Percentiles rank a stretch among this genome's conserved stretches.
Evolutionary conservation across 2,329 filamentous ascomycete species (phyloP).

Genomic region (Aureobasidium sp.): DNA sequence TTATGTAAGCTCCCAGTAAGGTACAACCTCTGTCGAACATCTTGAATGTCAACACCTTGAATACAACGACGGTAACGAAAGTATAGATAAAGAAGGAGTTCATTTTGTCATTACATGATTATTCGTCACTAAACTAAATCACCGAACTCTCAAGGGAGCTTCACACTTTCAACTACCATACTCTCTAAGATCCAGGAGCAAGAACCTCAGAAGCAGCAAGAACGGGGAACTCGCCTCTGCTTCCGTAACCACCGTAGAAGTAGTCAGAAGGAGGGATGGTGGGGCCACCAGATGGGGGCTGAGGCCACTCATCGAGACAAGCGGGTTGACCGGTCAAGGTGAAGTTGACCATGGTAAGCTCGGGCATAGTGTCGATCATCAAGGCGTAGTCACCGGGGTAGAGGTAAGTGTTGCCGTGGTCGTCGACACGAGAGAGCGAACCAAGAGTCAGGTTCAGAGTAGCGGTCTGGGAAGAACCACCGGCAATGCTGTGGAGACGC

Average conservation of each 20-base stretch:
- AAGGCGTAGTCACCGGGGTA: constrained; percentile 47
- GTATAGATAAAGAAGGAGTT: not conserved
- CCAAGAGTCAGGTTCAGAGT: constrained; percentile 39
- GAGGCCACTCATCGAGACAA: constrained; percentile 34
- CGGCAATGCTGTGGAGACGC: constrained; percentile 29
- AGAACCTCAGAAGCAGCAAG: not conserved
- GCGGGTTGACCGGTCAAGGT: constrained; percentile 36
- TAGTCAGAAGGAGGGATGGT: constrained; percentile 19
- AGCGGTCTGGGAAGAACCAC: constrained; percentile 20
- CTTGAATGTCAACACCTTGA: too few species aligned
- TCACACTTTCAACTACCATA: not conserved
- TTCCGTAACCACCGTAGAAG: constrained; percentile 23
- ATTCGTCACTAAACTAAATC: not conserved
- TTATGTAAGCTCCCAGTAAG: too few species aligned
- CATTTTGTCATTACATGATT: not conserved
- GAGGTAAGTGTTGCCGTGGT: constrained; percentile 41
- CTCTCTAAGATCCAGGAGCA: not conserved
- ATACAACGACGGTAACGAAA: not conserved
- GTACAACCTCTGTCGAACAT: too few species aligned
- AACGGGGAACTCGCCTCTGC: constrained; percentile 3
- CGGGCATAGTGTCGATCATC: constrained; percentile 36
- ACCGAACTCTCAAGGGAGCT: not conserved
- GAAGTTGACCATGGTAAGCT: constrained; percentile 33
- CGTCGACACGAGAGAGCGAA: constrained; percentile 41
- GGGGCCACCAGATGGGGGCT: constrained; percentile 17